A percentile compares a stretch with the other conserved stretches of the same genome.
phyloP scores from a whole-genome alignment of 257 asterid genomes.

The Salvia hispanica region DNA sequence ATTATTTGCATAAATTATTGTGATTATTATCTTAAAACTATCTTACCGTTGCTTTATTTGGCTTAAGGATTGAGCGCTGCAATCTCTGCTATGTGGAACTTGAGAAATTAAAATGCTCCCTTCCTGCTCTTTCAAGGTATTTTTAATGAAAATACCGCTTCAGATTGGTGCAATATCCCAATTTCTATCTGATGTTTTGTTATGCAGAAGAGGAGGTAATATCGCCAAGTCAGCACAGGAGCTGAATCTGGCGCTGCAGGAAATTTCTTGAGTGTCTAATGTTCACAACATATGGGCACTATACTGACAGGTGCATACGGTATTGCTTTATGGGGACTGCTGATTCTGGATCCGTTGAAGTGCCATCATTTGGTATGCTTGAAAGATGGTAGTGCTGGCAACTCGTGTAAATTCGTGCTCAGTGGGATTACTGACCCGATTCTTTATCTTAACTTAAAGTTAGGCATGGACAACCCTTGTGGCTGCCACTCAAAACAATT shows the following conservation, averaged over 20 bases:
- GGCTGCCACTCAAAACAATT: constrained; percentile 34
- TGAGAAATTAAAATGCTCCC: constrained; percentile 73
- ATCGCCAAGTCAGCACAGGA: constrained; percentile 91
- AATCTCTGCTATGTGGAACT: constrained; percentile 86
- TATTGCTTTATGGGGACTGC: constrained; percentile 26
- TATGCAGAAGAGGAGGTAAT: constrained; percentile 86
- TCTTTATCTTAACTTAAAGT: constrained; percentile 41
- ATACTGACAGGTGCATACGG: constrained; percentile 19
- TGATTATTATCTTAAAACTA: constrained; percentile 22
- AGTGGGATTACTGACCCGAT: constrained; percentile 42
- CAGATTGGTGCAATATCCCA: constrained; percentile 20
- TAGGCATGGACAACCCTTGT: constrained; percentile 33
- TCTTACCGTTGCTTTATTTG: constrained; percentile 33
- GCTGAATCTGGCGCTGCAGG: constrained; percentile 81
- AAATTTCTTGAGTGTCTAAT: constrained; percentile 50
- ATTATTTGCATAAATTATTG: neutral
- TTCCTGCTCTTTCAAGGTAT: constrained; percentile 78
- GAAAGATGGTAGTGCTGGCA: constrained; percentile 9
- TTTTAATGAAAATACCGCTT: constrained; percentile 17
- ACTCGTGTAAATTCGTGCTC: constrained; percentile 39
- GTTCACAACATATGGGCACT: constrained; percentile 26
- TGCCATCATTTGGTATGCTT: constrained; percentile 15
- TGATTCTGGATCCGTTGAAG: constrained; percentile 28
- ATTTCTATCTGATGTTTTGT: constrained; percentile 22
- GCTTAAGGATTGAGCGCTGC: constrained; percentile 87